Percentiles rank a stretch among this genome's conserved stretches.
These are phyloP conservation scores for Fusarium sambucinum DNA, from an alignment of 2,329 filamentous ascomycete genomes.

Conservation along the genomic window DNA sequence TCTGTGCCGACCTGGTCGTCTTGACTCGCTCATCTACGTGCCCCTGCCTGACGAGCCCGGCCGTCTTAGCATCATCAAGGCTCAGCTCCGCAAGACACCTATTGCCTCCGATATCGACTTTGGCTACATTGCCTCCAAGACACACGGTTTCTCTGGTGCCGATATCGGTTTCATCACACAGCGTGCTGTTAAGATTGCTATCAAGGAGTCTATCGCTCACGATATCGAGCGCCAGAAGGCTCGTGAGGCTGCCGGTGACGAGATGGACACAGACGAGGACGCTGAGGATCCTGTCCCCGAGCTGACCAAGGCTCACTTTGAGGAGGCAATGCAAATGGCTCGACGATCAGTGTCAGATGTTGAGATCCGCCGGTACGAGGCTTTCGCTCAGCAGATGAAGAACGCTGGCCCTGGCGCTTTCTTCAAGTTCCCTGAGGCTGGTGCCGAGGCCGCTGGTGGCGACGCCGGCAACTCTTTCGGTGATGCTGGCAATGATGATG, in stretches of 20 bases:
- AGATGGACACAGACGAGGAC: slow-evolving; percentile 77
- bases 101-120: slow-evolving; percentile 89
- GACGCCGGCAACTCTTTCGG: slow-evolving; percentile 76
- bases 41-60: slow-evolving; percentile 93
- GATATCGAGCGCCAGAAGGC: slow-evolving; percentile 94
- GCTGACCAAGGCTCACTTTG: slow-evolving; percentile 95
- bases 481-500: slow-evolving; percentile 92
- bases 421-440: slow-evolving; percentile 94
- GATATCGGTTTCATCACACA: slow-evolving; percentile 99
- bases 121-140: slow-evolving; percentile 93
- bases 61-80: slow-evolving; percentile 89
- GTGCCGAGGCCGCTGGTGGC: slow-evolving; percentile 70
- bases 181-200: slow-evolving; percentile 98
- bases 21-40: slow-evolving; percentile 98
- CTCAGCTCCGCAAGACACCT: slow-evolving; percentile 98
- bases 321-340: slow-evolving; percentile 97
- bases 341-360: slow-evolving; percentile 95
- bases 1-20: slow-evolving; percentile 96
- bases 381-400: slow-evolving; percentile 99
- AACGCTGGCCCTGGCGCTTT: slow-evolving; percentile 93
- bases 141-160: slow-evolving; percentile 98
- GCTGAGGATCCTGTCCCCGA: slow-evolving; percentile 94
- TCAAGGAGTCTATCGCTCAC: slow-evolving; percentile 91
- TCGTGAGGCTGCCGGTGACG: slow-evolving; percentile 85
- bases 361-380: slow-evolving; percentile 97